phyloP scores from a whole-genome alignment of 1,284 basidiomycete genomes.

The Leccinum griseonigrum region DNA sequence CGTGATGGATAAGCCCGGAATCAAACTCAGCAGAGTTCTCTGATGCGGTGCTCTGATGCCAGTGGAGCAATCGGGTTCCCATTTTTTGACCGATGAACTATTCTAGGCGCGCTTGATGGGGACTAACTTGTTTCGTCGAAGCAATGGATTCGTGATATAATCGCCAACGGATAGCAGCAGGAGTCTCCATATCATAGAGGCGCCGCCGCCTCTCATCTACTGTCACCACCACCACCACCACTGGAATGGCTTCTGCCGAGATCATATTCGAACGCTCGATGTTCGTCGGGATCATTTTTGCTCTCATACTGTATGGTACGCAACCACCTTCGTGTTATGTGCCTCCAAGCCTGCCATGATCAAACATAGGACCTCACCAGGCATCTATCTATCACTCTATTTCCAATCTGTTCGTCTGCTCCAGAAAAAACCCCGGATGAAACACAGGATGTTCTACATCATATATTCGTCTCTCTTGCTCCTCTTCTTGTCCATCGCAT shows the following conservation, averaged over 20 bases:
- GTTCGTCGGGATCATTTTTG: conserved; percentile 4
- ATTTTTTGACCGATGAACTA: background rate
- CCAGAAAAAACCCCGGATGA: background rate
- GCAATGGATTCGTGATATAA: background rate
- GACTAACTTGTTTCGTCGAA: background rate
- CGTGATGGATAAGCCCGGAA: background rate
- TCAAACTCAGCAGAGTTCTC: background rate
- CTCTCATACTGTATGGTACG: conserved; percentile 2
- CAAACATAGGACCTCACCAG: background rate
- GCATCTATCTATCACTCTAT: conserved; percentile 3
- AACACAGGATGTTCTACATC: background rate
- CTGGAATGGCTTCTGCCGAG: background rate
- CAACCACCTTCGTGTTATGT: background rate
- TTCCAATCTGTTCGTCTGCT: conserved; percentile 5
- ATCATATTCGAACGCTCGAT: conserved; percentile 4
- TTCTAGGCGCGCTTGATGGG: no score
- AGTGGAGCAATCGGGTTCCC: background rate
- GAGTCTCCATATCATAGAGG: background rate
- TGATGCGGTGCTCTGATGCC: background rate
- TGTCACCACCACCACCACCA: background rate
- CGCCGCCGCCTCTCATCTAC: background rate
- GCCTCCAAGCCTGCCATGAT: background rate
- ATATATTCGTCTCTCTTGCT: conserved; percentile 2
- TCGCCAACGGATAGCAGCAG: background rate
- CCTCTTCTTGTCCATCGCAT: conserved; percentile 2